phyloP scores from a whole-genome alignment of 768 basidiomycete genomes.

The Boletus rubescentipes region DNA sequence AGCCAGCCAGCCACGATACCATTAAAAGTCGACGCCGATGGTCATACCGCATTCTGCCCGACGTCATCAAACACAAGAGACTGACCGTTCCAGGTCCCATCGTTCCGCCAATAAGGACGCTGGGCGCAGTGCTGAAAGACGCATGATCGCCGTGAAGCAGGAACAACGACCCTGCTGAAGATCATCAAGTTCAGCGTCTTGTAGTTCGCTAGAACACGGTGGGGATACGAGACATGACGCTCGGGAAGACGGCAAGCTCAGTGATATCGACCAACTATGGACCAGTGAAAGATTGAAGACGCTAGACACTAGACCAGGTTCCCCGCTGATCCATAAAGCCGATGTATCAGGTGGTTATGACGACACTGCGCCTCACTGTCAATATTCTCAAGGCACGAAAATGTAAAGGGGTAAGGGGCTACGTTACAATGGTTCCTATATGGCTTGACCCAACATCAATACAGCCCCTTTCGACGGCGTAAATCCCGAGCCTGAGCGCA shows the following conservation, averaged over 20 bases:
- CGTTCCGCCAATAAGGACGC: neutral
- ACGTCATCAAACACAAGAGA: neutral
- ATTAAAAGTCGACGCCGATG: neutral
- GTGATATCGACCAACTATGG: neutral
- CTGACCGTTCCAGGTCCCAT: too few species aligned
- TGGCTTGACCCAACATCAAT: neutral
- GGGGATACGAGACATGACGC: neutral
- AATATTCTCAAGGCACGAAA: neutral
- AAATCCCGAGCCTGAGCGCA: conserved; percentile 36
- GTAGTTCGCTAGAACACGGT: neutral
- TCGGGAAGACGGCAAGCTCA: neutral
- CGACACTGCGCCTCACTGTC: neutral
- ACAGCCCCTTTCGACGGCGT: conserved; percentile 19
- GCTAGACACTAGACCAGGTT: neutral
- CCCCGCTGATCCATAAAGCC: neutral
- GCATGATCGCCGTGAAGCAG: neutral
- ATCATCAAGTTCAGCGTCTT: neutral
- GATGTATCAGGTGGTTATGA: neutral
- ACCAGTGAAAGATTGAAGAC: neutral
- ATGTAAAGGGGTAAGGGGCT: neutral
- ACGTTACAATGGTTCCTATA: conserved; percentile 1
- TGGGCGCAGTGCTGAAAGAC: neutral
- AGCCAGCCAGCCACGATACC: neutral
- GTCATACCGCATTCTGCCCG: neutral
- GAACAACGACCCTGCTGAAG: neutral